These are phyloP conservation scores for Candida sanyaensis DNA, from an alignment of 1,139 yeast genomes.

Conservation along the genomic window DNA sequence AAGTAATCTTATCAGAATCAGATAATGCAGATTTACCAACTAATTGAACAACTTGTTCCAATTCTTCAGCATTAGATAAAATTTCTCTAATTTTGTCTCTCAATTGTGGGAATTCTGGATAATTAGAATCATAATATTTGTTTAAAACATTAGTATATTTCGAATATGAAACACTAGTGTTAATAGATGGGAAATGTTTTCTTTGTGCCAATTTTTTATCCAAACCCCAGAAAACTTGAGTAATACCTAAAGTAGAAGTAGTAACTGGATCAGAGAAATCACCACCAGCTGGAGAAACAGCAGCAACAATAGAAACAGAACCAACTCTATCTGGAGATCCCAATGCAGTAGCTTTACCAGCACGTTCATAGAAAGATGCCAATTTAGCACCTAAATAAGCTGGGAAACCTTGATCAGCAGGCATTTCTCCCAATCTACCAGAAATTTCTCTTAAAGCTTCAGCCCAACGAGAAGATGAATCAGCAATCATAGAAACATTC, in stretches of 20 bases:
- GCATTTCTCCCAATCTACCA: constrained; percentile 99
- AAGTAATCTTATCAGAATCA: constrained; percentile 92
- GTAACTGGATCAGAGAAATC: constrained; percentile 99
- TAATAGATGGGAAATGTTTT: constrained; percentile 98
- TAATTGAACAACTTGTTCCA: constrained; percentile 97
- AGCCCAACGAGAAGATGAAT: constrained; percentile 99
- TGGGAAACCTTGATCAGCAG: constrained; percentile 99
- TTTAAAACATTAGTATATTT: constrained; percentile 87
- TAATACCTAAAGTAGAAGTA: constrained; percentile 95
- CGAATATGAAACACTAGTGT: constrained; percentile 94
- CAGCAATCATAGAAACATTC: constrained; percentile 99
- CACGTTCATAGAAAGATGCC: constrained; percentile 99
- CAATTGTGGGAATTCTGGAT: constrained; percentile 87
- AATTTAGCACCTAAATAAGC: constrained; percentile 98
- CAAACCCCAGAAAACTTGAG: constrained; percentile 99
- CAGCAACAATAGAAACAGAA: constrained; percentile 98
- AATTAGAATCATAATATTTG: constrained; percentile 81
- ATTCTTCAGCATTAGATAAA: constrained; percentile 93
- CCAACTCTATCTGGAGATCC: constrained; percentile 98
- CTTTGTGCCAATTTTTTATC: constrained; percentile 99
- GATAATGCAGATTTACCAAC: constrained; percentile 98
- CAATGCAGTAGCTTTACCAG: constrained; percentile 93
- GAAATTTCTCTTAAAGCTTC: constrained; percentile 99
- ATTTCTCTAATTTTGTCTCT: constrained; percentile 94
- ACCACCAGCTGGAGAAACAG: constrained; percentile 99